Percentiles rank a stretch among this genome's conserved stretches.
Conservation (phyloP, 805 yeast species). For the Sungouiozyma intestinalis region DNA sequence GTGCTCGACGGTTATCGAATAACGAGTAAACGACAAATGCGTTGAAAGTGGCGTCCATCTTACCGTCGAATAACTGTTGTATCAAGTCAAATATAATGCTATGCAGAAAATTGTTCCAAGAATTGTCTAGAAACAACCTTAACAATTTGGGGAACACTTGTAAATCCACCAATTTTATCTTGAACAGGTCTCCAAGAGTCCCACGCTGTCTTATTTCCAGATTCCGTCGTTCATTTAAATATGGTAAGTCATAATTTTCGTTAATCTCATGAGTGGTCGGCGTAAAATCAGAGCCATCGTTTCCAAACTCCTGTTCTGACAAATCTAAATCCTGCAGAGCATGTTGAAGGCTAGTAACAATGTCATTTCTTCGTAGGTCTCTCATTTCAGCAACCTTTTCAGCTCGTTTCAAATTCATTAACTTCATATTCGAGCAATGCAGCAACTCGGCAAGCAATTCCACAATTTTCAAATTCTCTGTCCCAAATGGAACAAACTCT, state of each 20-base stretch:
- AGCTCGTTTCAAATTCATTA: slow-evolving; percentile 69
- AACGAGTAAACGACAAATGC: slow-evolving; percentile 46
- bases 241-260: slow-evolving; percentile 27
- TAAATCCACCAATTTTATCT: slow-evolving; percentile 71
- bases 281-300: slow-evolving; percentile 8
- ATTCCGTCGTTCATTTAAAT: slow-evolving; percentile 32
- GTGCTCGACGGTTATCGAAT: slow-evolving; percentile 16
- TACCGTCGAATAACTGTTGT: slow-evolving; percentile 88
- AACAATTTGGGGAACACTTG: slow-evolving; percentile 58
- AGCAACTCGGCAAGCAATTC: slow-evolving; percentile 89
- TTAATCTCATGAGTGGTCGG: slow-evolving; percentile 20
- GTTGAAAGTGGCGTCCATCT: slow-evolving; percentile 76
- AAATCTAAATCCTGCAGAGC: background rate
- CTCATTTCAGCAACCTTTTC: slow-evolving; percentile 58
- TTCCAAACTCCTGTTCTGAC: slow-evolving; percentile 11
- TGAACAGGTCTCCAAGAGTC: slow-evolving; percentile 79
- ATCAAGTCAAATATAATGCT: slow-evolving; percentile 94
- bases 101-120: slow-evolving; percentile 96
- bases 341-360: background rate
- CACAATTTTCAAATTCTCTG: slow-evolving; percentile 80
- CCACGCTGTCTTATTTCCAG: slow-evolving; percentile 41
- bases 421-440: slow-evolving; percentile 96
- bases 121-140: slow-evolving; percentile 67
- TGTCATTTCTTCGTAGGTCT: slow-evolving; percentile 46
- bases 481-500: slow-evolving; percentile 64